Evolutionary conservation across 2,329 filamentous ascomycete genomes (phyloP).

Genomic region (Thelonectria olida): DNA sequence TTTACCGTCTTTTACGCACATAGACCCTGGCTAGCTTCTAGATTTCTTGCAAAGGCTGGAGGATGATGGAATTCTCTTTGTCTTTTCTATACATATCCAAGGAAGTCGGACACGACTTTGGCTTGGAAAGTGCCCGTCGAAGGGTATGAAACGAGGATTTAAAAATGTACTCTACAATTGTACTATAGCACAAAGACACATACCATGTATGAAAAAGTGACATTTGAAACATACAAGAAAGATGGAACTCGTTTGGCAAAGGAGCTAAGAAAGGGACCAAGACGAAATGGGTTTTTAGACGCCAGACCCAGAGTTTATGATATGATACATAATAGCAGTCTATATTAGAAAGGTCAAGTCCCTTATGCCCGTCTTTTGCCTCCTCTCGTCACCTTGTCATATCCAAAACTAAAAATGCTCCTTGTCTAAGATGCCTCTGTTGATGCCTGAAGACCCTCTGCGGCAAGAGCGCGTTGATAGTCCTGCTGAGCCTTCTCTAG

Average conservation of each 20-base stretch:
- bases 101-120: neutral
- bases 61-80: conserved; percentile 6
- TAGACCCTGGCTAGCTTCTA: conserved; percentile 24
- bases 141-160: neutral
- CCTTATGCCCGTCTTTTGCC: neutral
- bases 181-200: conserved; percentile 27
- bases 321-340: neutral
- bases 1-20: conserved; percentile 6
- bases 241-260: neutral
- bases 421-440: conserved; percentile 47
- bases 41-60: conserved; percentile 3
- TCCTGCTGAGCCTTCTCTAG: conserved; percentile 75
- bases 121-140: conserved; percentile 9
- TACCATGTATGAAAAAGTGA: conserved; percentile 14
- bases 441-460: conserved; percentile 63
- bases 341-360: neutral
- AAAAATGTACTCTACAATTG: conserved; percentile 28
- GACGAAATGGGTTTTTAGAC: neutral
- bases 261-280: too few relatives aligned
- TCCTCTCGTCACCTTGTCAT: neutral
- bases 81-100: neutral
- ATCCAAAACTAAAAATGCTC: neutral
- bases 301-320: neutral
- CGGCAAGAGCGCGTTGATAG: conserved; percentile 76
- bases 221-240: neutral